Base-by-base conservation (phyloP, 1,284 basidiomycete genomes). In the Cryptococcus sp. region DNA sequence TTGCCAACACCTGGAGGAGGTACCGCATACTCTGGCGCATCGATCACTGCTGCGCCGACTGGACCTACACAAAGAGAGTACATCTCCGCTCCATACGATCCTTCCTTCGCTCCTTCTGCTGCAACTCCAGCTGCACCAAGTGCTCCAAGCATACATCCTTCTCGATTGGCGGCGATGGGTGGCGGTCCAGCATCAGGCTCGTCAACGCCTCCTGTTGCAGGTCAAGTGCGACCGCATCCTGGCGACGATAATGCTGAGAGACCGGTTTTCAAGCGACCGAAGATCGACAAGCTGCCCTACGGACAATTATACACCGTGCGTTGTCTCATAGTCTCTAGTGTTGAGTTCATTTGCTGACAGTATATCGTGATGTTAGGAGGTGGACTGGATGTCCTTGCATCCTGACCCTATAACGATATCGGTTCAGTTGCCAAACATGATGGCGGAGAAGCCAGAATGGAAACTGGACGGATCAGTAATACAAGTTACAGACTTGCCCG, bases 361-460 rank as follows among this genome's bases (percentile, higher is more conserved):
- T 7, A 29, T 34, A 10, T 38, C 8, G 29, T 29, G 17, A 20
- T 25, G 57, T 20, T 58, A 73, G 61, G 80, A 82, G 61, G 68
- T 73, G 56, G 89, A 93, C 74, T 96, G 93, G 93, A 85, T 91
- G 67, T 82, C 82, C 50, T 85, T 91, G 82, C 91, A 96, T 76
- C 90, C 91, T 38, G 87, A 93, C 65, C 88, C 93, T 10, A 90
- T 96, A 68, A 86, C 87, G 13, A 81, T 97, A 29, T 82, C 83
- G 41, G 82, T 96, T 5, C 90, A 93, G 73, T 81, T 97, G 57
- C 92, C 93, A 1, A 57, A 64, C 46, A 34, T 34, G 29, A 87
- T 93, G 70, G 78, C 86, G 1, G 85, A 87, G 39, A 91, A 89
- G 75, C 87, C 92, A 0, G 92, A 94, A 77, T 94, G 89, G 90